Conservation (phyloP, 768 basidiomycete species). For the Mycena pura region DNA sequence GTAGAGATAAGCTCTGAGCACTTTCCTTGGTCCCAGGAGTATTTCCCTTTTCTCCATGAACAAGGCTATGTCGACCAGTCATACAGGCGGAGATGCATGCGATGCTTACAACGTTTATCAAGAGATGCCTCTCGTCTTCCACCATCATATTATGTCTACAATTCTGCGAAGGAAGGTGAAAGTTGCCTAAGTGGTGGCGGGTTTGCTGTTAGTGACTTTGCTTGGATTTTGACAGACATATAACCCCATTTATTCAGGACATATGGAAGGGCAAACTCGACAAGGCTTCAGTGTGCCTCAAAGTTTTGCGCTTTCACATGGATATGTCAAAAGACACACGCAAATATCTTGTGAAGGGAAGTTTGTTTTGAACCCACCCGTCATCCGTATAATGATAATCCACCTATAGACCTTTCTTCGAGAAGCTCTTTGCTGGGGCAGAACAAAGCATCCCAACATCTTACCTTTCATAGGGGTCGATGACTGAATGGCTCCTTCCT, state of each 20-base stretch:
- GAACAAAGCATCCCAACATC: not conserved
- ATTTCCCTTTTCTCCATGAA: not conserved
- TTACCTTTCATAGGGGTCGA: not conserved
- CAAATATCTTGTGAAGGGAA: not conserved
- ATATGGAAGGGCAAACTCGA: not conserved
- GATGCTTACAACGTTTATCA: not conserved
- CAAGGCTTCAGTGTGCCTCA: not conserved
- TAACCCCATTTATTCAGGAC: not conserved
- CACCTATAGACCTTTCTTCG: not conserved
- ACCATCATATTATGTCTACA: not conserved
- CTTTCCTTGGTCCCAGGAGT: not conserved
- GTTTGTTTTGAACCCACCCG: not conserved
- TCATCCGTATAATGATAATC: not conserved
- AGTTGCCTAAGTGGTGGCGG: not conserved
- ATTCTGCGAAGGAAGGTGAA: not conserved
- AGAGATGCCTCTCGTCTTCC: not conserved
- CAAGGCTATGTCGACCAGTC: not conserved
- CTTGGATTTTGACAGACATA: not conserved
- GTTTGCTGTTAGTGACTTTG: not conserved
- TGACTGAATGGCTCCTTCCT: not conserved
- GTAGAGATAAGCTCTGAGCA: not conserved
- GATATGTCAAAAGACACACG: not conserved
- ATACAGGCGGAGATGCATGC: not conserved
- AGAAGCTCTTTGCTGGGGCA: not conserved
- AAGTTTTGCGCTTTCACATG: not conserved